Base-by-base conservation (phyloP, 2,329 filamentous ascomycete genomes). In the Penicillium sp. region DNA sequence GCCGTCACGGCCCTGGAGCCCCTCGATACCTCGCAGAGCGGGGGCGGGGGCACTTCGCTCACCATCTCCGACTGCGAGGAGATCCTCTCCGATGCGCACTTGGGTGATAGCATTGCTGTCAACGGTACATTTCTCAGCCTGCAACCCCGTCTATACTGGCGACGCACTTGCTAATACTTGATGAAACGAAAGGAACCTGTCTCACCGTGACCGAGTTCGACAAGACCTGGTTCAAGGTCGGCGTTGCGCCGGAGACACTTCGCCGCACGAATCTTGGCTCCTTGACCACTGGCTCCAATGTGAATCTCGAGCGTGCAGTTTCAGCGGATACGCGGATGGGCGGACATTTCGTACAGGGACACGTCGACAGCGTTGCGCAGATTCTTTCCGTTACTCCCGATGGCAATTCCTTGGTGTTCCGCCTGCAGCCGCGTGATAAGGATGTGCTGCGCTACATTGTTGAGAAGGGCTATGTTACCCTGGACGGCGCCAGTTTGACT, bases 321-420 rank as follows among this genome's bases (percentile, higher is more conserved):
- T 88, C 89, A 15, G 91, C 91, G 4, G 84, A 89, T 65, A 97
- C 93, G 39, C 90, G 94, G 49, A 97, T 99, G 91, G 94, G 95
- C 40, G 94, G 94, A 0, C 94, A 99, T 76, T 96, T 97, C 66
- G 93, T 97, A 26, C 95, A 99, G 76, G 94, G 94, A 33, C 94
- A 99, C 73, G 93, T 99, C 54, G 95, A 99, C 74, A 93, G 91
- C 9, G 85, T 88, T 32, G 94, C 93, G 0, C 83, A 82, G 36
- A 89, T 99, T 54, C 68, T 87, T 32, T 82, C 83, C 36, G 83
- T 89, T 29, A 86, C 82, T 15, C 85, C 87, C 3, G 94, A 99
- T 73, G 91, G 93, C 51, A 96, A 97, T 75, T 90, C 94, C 6
- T 73, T 96, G 55, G 95, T 90, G 1, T 89, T 97, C 72, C 84